Evolutionary conservation across 164 flowering plant species (phyloP).

Genomic region (Stephania yunnanensis): DNA sequence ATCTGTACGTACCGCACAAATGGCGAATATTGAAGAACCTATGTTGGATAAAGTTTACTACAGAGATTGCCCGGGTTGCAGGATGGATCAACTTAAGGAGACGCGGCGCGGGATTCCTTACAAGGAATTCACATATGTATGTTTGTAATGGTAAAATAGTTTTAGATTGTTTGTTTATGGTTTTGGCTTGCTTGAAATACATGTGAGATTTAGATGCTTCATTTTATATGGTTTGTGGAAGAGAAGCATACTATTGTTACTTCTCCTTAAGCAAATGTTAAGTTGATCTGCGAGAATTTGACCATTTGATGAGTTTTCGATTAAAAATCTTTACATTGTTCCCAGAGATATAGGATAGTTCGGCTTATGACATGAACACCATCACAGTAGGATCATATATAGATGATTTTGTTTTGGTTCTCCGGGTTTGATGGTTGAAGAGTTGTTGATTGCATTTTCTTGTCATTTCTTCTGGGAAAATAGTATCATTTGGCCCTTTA

Average conservation of each 20-base stretch:
- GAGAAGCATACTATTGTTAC: neutral
- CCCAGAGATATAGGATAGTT: no score
- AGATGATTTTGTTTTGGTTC: no score
- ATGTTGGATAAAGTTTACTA: constrained; percentile 9
- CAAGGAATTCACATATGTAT: constrained; percentile 12
- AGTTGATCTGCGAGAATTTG: no score
- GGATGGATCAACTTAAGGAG: constrained; percentile 27
- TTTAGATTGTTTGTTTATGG: neutral
- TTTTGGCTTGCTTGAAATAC: neutral
- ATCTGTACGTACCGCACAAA: neutral
- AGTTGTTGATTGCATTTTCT: no score
- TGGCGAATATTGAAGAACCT: neutral
- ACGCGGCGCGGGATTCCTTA: constrained; percentile 22
- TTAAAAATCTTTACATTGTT: no score
- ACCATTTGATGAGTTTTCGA: no score
- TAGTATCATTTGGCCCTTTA: no score
- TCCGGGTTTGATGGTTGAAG: no score
- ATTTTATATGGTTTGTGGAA: neutral
- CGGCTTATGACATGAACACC: no score
- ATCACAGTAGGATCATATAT: no score
- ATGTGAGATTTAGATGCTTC: neutral
- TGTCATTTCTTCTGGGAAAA: no score
- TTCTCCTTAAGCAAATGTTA: no score
- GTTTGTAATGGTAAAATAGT: constrained; percentile 11
- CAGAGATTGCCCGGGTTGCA: constrained; percentile 28